Base-by-base conservation (phyloP, 306 rosid species). In the Glycine soja region DNA sequence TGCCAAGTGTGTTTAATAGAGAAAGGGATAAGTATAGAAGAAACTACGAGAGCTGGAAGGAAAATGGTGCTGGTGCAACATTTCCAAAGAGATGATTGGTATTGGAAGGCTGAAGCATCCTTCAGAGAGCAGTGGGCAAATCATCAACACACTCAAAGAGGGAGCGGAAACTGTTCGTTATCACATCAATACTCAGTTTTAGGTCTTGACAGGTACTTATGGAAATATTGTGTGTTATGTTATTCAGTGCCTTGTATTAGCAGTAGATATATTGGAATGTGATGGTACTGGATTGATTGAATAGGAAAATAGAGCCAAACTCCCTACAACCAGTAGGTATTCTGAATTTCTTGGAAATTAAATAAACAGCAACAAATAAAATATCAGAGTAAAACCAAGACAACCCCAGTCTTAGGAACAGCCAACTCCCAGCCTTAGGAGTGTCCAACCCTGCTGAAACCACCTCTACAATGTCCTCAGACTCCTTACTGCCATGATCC, bases 1-100 rank as follows among this genome's bases (percentile, higher is more conserved):
- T 95, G 99, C 99, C 92, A 84, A 91, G 80, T 54, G 97, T 93
- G 76, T 95, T 95, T 80, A 95, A 92, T 81, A 89, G 97, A 87
- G 98, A 92, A 92, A 95, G 98, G 89, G 88, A 87, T 84, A 95
- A 89, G 82, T 56, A 87, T 78, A 91, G 71, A 82, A 86, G 87
- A 81, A 67, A 78, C 58, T 88, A 88, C 0, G 97, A 95, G 83
- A 91, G 88, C 81, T 95, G 97, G 98, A 87, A 74, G 85, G 99
- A 86, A 84, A 90, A 72, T 83, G 94, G 76, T 68, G 34, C 85
- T 10, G 92, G 89, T 70, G 86, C 85, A 91, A 47, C 89, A 92
- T 58, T 91, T 86, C 66, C 97, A 90, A 86, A 87, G 97, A 78
- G 97, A 95, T 38, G 97, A 95, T 82, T 92, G 99, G 99, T 92